Base-by-base conservation (phyloP, 2,329 filamentous ascomycete genomes). In the Westerdykella aurantiaca region DNA sequence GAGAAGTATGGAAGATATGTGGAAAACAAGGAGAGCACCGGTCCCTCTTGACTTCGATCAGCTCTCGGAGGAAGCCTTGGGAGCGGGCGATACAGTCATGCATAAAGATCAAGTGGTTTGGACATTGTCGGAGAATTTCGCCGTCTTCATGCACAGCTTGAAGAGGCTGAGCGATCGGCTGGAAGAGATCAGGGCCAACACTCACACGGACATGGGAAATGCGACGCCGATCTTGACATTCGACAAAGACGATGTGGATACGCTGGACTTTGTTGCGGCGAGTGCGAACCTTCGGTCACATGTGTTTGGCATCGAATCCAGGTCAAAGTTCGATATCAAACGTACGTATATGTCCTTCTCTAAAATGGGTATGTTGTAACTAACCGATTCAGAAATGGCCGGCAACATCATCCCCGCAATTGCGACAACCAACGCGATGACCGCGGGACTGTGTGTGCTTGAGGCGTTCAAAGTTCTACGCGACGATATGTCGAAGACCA, bases 351-450 rank as follows among this genome's bases (percentile, higher is more conserved):
- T 39, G 6, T 41, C 17, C 11, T 5, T 29, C 31, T 17, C 14
- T 38, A 22, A n/a, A 10, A 23, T 5, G 22, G 29, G 17, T 25
- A 23, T 42, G 37, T 46, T 51, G 25, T 5, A 7, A 29, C 25
- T 29, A 29, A 29, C 22, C 17, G 4, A 14, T 17, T 39, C 48
- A 77, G 86, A 98, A 69, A 98, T 97, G 91, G 93, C 93, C 4
- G 93, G 93, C 42, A 98, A 98, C 64, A 98, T 98, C 58, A 98
- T 98, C 48, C 93, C 93, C 1, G 93, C 93, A 2, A 98, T 98
- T 62, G 93, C 93, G 5, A 98, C 93, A 0, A 97, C 93, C 0
- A 98, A 98, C 66, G 93, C 93, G 13, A 95, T 97, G 66, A 91
- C 93, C 1, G 93, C 93, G 13, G 86, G 88, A 11, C 77, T 98